These are phyloP conservation scores for Aspergillus haitiensis DNA, from an alignment of 495 filamentous ascomycete genomes.

Conservation along the genomic window DNA sequence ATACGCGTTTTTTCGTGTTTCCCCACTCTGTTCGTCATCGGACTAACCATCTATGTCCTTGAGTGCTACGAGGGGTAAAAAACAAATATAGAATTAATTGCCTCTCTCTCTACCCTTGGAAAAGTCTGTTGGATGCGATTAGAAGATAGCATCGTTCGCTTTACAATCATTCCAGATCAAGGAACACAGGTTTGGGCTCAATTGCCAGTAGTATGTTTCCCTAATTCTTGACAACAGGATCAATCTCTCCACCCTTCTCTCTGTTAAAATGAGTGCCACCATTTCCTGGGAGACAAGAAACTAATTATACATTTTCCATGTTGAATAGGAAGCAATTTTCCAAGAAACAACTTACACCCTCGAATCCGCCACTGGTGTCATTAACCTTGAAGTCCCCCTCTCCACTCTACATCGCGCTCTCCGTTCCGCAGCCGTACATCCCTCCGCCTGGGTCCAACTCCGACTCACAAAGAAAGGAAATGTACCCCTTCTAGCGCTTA, in stretches of 20 bases:
- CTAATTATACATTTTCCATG: no score
- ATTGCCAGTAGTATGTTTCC: slow-evolving; percentile 57
- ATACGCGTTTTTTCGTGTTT: not conserved
- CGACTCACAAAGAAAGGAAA: slow-evolving; percentile 91
- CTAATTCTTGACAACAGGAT: not conserved
- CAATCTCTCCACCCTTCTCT: not conserved
- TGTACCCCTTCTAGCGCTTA: slow-evolving; percentile 79
- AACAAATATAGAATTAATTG: slow-evolving; percentile 65
- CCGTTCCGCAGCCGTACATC: slow-evolving; percentile 64
- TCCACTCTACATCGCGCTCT: slow-evolving; percentile 78
- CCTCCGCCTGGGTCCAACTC: slow-evolving; percentile 73
- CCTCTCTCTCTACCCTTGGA: slow-evolving; percentile 81
- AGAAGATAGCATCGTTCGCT: slow-evolving; percentile 79
- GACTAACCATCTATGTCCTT: not conserved
- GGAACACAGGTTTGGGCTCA: slow-evolving; percentile 93
- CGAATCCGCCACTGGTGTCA: slow-evolving; percentile 75
- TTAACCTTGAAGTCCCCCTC: slow-evolving; percentile 93
- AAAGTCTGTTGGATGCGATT: slow-evolving; percentile 94
- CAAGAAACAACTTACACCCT: slow-evolving; percentile 64
- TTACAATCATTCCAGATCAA: slow-evolving; percentile 91
- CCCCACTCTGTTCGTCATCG: not conserved
- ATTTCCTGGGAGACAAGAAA: no score
- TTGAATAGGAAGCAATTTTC: not conserved
- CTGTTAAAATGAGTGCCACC: no score
- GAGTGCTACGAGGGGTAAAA: no score